Percentiles rank a stretch among this genome's conserved stretches.
Evolutionary conservation across 2,329 filamentous ascomycete species (phyloP).

Genomic region (Cytospora paraplurivora): DNA sequence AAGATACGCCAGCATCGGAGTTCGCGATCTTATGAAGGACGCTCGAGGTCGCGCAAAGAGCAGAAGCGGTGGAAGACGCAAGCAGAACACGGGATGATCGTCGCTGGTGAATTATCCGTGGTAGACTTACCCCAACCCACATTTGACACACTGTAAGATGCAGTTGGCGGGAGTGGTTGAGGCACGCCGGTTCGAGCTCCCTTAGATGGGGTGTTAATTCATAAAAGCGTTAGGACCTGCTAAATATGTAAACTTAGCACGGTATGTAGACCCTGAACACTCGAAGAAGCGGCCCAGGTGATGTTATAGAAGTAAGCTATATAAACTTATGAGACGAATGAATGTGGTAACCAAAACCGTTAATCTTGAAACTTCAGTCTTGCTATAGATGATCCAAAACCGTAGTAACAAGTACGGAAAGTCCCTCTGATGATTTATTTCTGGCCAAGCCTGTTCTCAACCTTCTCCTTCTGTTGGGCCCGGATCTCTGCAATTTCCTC

Average conservation of each 20-base stretch:
- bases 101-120: too few relatives aligned
- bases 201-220: too few relatives aligned
- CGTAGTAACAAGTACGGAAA: too few relatives aligned
- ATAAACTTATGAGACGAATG: background rate
- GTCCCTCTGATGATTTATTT: background rate
- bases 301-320: background rate
- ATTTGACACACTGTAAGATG: too few relatives aligned
- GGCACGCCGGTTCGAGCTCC: too few relatives aligned
- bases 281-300: background rate
- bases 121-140: too few relatives aligned
- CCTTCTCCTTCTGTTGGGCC: conserved; percentile 69
- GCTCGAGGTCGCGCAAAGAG: background rate
- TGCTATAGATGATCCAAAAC: too few relatives aligned
- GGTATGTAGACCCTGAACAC: background rate
- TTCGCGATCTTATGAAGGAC: conserved; percentile 4
- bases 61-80: background rate
- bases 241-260: too few relatives aligned
- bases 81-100: background rate
- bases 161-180: too few relatives aligned
- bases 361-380: too few relatives aligned
- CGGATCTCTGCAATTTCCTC: conserved; percentile 72
- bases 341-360: too few relatives aligned
- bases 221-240: too few relatives aligned
- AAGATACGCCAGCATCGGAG: background rate
- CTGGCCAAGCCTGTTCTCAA: conserved; percentile 67